These are phyloP conservation scores for Pythium volutum DNA, from an alignment of 352 stramenopile species.

Conservation along the genomic window DNA sequence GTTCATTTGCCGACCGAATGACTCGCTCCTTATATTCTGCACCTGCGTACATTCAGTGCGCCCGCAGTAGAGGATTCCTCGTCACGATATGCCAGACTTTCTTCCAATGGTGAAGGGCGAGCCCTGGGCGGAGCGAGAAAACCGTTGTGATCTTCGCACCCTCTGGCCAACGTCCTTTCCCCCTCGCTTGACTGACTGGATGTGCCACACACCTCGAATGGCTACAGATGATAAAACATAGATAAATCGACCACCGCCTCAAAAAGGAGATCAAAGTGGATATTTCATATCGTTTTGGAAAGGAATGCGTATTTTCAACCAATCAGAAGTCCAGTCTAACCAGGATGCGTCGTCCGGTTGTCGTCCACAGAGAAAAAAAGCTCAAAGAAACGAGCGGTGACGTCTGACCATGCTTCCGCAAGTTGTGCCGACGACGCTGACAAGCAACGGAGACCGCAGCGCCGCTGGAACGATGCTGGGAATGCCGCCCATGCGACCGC, in stretches of 20 bases:
- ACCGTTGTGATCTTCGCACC: not conserved
- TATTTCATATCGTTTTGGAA: not conserved
- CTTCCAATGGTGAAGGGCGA: slow-evolving; percentile 2
- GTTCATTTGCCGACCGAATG: too few species aligned
- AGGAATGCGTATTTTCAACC: slow-evolving; percentile 1
- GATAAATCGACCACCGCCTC: not conserved
- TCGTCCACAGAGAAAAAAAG: not conserved
- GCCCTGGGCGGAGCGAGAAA: too few species aligned
- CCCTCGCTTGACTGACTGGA: too few species aligned
- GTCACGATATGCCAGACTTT: not conserved
- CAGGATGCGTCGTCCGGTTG: slow-evolving; percentile 2
- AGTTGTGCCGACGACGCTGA: slow-evolving; percentile 8
- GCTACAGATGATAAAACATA: slow-evolving; percentile 14
- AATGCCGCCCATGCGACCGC: slow-evolving; percentile 21
- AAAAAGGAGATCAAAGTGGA: not conserved
- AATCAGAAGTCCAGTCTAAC: slow-evolving; percentile 6
- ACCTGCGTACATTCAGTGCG: not conserved
- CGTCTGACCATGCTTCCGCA: slow-evolving; percentile 19
- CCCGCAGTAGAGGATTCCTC: not conserved
- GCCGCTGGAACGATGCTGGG: slow-evolving; percentile 10
- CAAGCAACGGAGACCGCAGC: slow-evolving; percentile 2
- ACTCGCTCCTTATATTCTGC: too few species aligned
- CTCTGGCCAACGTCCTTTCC: not conserved
- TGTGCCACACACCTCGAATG: not conserved
- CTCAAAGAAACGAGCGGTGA: not conserved